A percentile compares a stretch with the other conserved stretches of the same genome.
Conservation (phyloP, 805 yeast genomes). For the Metschnikowia chrysomelidarum region DNA sequence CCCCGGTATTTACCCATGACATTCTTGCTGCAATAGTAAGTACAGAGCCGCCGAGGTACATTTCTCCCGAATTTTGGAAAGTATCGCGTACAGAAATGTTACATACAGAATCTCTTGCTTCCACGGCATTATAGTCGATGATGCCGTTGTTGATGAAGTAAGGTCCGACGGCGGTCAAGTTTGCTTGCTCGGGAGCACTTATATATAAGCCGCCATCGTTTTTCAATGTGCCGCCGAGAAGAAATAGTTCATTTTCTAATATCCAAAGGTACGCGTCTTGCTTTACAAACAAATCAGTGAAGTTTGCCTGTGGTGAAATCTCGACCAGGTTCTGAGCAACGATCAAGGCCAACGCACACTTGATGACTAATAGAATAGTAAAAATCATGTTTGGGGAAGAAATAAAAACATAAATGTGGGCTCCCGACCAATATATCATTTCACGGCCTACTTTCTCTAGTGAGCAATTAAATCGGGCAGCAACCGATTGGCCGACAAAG, state of each 20-base stretch:
- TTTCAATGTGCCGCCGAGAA: conserved; percentile 5
- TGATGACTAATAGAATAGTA: no score
- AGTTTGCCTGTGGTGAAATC: no score
- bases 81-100: conserved; percentile 11
- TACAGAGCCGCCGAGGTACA: conserved; percentile 21
- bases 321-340: no score
- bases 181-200: neutral
- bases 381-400: no score
- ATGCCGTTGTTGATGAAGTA: conserved; percentile 17
- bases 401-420: no score
- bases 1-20: conserved; percentile 8
- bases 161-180: neutral
- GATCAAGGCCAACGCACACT: no score
- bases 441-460: no score
- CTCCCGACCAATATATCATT: no score
- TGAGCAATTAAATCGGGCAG: no score
- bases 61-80: conserved; percentile 24
- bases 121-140: conserved; percentile 22
- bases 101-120: conserved; percentile 18
- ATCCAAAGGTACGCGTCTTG: conserved; percentile 7
- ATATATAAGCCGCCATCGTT: conserved; percentile 9
- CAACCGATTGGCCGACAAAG: no score
- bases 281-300: no score
- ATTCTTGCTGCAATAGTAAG: conserved; percentile 5
- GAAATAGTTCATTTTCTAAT: conserved; percentile 6